phyloP scores from a whole-genome alignment of 148 eudicot genomes.

The Beta vulgaris region DNA sequence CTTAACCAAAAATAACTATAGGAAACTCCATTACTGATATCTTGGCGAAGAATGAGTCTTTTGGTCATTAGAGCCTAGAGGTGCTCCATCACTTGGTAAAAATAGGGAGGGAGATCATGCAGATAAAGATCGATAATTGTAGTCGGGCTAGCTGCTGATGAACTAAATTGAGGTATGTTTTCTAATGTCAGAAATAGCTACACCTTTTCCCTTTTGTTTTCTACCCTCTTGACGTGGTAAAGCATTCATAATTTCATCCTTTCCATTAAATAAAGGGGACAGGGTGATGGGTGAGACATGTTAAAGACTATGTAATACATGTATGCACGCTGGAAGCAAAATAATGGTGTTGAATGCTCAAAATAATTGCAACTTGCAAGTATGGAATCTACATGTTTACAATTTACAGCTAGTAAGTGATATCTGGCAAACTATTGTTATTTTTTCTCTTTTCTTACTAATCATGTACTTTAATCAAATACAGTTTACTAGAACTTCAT shows the following conservation, averaged over 20 bases:
- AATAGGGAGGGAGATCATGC: no score
- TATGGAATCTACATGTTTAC: background rate
- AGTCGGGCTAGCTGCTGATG: no score
- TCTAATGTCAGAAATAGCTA: no score
- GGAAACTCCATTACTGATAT: no score
- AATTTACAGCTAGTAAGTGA: background rate
- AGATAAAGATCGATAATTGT: no score
- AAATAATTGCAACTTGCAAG: background rate
- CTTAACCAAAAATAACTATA: no score
- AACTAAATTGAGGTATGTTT: no score
- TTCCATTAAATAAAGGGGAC: background rate
- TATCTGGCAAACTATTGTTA: background rate
- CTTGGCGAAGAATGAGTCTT: no score
- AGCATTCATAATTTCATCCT: background rate
- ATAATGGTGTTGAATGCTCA: background rate
- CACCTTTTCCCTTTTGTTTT: no score
- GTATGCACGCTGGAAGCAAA: conserved; percentile 4
- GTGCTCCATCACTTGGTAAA: background rate
- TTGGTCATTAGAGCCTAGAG: no score
- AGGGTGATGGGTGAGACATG: conserved; percentile 4
- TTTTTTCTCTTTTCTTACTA: background rate
- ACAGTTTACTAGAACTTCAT: background rate
- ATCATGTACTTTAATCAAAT: no score
- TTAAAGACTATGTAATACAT: background rate
- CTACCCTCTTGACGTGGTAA: background rate